Conservation (phyloP, 1,284 basidiomycete species). For the Papiliotrema nemorosa region DNA sequence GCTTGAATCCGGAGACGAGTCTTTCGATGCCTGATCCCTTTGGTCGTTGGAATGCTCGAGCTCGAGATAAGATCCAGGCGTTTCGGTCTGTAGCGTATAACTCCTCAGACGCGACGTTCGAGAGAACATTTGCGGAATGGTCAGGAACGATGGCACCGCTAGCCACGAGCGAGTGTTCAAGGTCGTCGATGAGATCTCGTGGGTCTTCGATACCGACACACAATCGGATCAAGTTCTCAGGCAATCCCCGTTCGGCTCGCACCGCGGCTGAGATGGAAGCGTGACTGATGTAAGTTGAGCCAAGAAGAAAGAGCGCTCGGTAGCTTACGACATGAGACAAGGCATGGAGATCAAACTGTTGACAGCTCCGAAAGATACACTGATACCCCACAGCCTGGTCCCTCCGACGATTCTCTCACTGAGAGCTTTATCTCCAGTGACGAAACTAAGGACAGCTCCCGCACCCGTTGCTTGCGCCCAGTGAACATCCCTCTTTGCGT, state of each 20-base stretch:
- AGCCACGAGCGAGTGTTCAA: slow-evolving; percentile 85
- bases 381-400: slow-evolving; percentile 93
- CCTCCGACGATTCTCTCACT: slow-evolving; percentile 91
- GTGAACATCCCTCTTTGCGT: slow-evolving; percentile 83
- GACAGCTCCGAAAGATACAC: slow-evolving; percentile 95
- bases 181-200: slow-evolving; percentile 87
- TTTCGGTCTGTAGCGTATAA: slow-evolving; percentile 37
- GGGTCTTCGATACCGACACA: slow-evolving; percentile 98
- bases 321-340: slow-evolving; percentile 94
- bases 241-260: slow-evolving; percentile 87
- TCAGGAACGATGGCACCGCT: slow-evolving; percentile 72
- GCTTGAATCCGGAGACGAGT: slow-evolving; percentile 33
- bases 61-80: slow-evolving; percentile 45
- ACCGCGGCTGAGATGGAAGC: slow-evolving; percentile 94
- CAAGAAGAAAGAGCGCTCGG: slow-evolving; percentile 1
- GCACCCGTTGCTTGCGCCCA: slow-evolving; percentile 82
- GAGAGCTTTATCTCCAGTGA: slow-evolving; percentile 84
- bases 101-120: slow-evolving; percentile 25
- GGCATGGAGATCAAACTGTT: slow-evolving; percentile 99
- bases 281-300: slow-evolving; percentile 59
- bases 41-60: slow-evolving; percentile 39
- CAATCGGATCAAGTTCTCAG: slow-evolving; percentile 94
- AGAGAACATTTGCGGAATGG: slow-evolving; percentile 26
- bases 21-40: slow-evolving; percentile 17
- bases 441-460: slow-evolving; percentile 92